A percentile compares a stretch with the other conserved stretches of the same genome.
Conservation (phyloP, 148 eudicot genomes). For the Cornus kousa region DNA sequence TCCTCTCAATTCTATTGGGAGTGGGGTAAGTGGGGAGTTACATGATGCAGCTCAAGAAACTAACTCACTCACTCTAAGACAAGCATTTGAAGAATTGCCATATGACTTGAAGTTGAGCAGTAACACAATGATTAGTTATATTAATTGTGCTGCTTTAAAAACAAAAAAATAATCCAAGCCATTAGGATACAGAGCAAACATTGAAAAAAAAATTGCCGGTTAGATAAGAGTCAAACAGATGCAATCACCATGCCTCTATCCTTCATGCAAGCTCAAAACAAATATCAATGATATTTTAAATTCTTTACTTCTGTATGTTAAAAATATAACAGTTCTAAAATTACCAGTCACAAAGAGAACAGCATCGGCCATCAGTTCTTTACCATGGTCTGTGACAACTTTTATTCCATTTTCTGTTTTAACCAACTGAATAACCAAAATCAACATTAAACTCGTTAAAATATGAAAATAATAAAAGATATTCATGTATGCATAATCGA, state of each 20-base stretch:
- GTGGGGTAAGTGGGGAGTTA: too few species aligned
- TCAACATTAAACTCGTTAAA: slow-evolving; percentile 3
- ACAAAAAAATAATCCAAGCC: background rate
- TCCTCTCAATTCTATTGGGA: too few species aligned
- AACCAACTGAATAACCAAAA: slow-evolving; percentile 48
- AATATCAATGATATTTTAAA: background rate
- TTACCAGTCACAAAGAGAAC: slow-evolving; percentile 98
- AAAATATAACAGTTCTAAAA: background rate
- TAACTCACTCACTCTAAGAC: too few species aligned
- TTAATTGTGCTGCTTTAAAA: too few species aligned
- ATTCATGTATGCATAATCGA: background rate
- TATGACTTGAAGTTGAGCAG: too few species aligned
- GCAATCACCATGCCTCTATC: background rate
- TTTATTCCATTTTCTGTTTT: slow-evolving; percentile 77
- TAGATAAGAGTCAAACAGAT: background rate
- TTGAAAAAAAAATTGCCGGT: background rate
- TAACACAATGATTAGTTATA: background rate
- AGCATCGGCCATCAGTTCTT: slow-evolving; percentile 83
- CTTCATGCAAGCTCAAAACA: slow-evolving; percentile 2
- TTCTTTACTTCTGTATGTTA: background rate
- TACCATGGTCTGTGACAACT: slow-evolving; percentile 86
- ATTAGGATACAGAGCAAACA: background rate
- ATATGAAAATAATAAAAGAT: background rate
- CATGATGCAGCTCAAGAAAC: too few species aligned
- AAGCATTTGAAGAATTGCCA: too few species aligned